Evolutionary conservation across 1,139 yeast genomes (phyloP), one percentile per base, ranked within the genome.

Genomic region (Protomyces macrosporus): DNA sequence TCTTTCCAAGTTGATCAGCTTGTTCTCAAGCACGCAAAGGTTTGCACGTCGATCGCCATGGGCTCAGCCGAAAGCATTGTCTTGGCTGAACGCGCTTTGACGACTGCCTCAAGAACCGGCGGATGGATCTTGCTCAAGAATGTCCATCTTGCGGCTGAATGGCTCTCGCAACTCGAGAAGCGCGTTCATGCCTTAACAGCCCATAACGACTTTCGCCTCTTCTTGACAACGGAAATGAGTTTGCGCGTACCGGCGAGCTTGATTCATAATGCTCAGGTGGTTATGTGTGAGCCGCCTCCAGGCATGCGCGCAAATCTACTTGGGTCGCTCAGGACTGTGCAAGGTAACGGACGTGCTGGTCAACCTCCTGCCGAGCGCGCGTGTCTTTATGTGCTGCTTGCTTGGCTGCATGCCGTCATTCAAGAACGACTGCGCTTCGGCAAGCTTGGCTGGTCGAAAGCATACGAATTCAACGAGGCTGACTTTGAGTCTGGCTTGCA

Each of bases 81-180:
- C 7, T 75, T 77, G 53, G 95, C 91, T 0, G 82, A 81, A 50
- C 75, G 76, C 55, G 83, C 83, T 23, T 74, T 90, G n/a, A 73
- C 74, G 1, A 72, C 71, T 9, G 82, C 83, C 0, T 71, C 80
- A 0, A 74, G 73, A 34, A 73, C 72, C 3, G 89, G 88, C 0
- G 70, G 74, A 1, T 90, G 96, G 96, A 73, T 90, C 0, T 70
- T 90, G 45, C 74, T 90, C 54, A 96, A 90, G 72, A 90, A 90
- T 70, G 79, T 88, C 12, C 96, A 90, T 68, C 80, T 87, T 79
- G 82, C 95, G 0, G 77, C 82, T 0, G 73, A 73, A 4, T 87
- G 96, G 90, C 74, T 88, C 45, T 81, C 79, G 23, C 72, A 76
- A 12, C 72, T 88, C 32, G 86, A 82, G 55, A 81, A 80, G 68